Evolutionary conservation across 345 rosid genomes (phyloP).

Genomic region (Turritis glabra): DNA sequence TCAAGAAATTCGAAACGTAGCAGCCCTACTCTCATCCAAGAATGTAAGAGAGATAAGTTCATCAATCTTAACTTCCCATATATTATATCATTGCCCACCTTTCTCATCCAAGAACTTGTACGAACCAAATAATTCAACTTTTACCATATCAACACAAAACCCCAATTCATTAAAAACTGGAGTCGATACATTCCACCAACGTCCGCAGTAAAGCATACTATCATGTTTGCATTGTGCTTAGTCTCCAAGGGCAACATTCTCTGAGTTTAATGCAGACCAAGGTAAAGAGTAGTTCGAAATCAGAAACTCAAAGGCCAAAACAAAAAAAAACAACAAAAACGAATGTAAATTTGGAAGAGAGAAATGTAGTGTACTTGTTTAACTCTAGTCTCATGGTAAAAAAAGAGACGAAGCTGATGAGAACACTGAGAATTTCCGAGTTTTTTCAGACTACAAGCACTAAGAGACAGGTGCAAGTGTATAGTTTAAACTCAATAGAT

Average conservation of each 20-base stretch:
- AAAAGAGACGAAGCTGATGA: constrained; percentile 27
- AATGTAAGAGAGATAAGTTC: no score
- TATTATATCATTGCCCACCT: not conserved
- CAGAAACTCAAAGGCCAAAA: no score
- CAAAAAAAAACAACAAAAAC: not conserved
- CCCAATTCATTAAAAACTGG: no score
- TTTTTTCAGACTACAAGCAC: constrained; percentile 37
- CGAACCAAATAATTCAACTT: not conserved
- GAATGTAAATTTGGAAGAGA: not conserved
- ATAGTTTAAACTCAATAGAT: constrained; percentile 36
- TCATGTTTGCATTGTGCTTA: not conserved
- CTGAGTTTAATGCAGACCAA: no score
- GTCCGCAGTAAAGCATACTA: no score
- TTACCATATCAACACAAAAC: no score
- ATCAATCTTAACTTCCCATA: not conserved
- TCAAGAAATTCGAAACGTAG: not conserved
- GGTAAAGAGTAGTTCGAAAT: no score
- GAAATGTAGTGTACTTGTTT: constrained; percentile 25
- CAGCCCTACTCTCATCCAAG: no score
- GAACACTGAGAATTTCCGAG: constrained; percentile 19
- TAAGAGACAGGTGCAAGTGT: constrained; percentile 22
- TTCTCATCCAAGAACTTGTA: not conserved
- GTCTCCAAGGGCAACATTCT: not conserved
- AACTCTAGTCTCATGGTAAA: constrained; percentile 13
- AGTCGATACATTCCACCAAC: not conserved